phyloP scores from a whole-genome alignment of 768 basidiomycete species.

The Gautieria morchelliformis region DNA sequence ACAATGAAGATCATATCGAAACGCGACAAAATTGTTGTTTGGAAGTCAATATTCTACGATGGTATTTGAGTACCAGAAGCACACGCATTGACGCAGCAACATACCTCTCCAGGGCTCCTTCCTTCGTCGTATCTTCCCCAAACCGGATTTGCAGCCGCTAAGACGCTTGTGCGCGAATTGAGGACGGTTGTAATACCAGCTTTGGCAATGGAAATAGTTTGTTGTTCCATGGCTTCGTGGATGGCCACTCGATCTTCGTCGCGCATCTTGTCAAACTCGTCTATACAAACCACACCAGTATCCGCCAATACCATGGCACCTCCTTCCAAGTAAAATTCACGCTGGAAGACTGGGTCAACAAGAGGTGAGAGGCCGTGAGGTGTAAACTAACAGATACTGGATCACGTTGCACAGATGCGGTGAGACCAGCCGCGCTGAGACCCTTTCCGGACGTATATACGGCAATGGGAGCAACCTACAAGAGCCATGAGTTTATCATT shows the following conservation, averaged over 20 bases:
- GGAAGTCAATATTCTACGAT: slow-evolving; percentile 84
- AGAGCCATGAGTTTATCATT: neutral
- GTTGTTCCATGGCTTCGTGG: slow-evolving; percentile 99
- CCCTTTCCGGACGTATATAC: slow-evolving; percentile 99
- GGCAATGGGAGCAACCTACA: slow-evolving; percentile 91
- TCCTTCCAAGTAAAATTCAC: slow-evolving; percentile 98
- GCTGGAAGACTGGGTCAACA: slow-evolving; percentile 32
- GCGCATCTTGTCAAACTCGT: slow-evolving; percentile 99
- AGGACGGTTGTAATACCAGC: slow-evolving; percentile 97
- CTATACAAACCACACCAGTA: slow-evolving; percentile 96
- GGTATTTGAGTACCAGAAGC: neutral
- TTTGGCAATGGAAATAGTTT: slow-evolving; percentile 98
- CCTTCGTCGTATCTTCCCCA: slow-evolving; percentile 98
- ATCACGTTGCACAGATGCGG: slow-evolving; percentile 94
- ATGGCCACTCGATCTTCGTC: slow-evolving; percentile 99
- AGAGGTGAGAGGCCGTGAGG: neutral
- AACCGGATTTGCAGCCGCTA: slow-evolving; percentile 96
- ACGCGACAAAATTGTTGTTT: slow-evolving; percentile 94
- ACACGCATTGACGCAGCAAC: slow-evolving; percentile 1
- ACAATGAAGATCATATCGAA: slow-evolving; percentile 99
- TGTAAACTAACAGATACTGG: slow-evolving; percentile 63
- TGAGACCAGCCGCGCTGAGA: slow-evolving; percentile 95
- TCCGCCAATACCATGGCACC: slow-evolving; percentile 99
- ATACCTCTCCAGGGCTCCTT: slow-evolving; percentile 85
- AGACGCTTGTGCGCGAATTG: slow-evolving; percentile 90